Evolutionary conservation across 345 rosid genomes (phyloP), one percentile per base, ranked within the genome.

Genomic region (Citrus trifoliata): DNA sequence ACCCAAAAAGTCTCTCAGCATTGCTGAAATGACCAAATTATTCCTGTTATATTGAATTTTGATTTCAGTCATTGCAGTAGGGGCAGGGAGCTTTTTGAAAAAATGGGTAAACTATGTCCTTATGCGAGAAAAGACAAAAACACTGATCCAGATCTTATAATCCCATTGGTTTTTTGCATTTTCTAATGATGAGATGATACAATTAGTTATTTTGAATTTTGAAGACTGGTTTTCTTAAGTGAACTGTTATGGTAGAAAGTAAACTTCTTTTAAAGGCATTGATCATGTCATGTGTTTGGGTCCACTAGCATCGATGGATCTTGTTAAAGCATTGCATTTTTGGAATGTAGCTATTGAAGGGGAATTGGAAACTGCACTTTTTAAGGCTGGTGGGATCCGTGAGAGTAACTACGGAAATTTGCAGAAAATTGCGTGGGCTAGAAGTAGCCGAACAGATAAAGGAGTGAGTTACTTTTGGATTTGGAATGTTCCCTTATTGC

Each of bases 401-500:
- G 93, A 92, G 1, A 92, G 95, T 87, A 95, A 95, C 80, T 91
- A 77, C 71, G 98, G 97, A 74, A 85, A 93, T 89, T 83, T 93
- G 80, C 82, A 91, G 67, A 93, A 90, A 85, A 85, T 92, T 84
- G 92, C 89, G 7, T 92, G 98, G 99, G 92, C 93, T 21, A 88
- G 97, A 89, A 95, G 99, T 81, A 93, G 99, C 76, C 89, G 97
- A 10, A 93, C 99, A 3, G 97, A 95, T 83, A 93, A 95, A 91
- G 98, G 99, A 86, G 99, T 92, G 82, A 84, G 95, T 83, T 84
- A 56, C 48, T 70, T 22, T 2, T 30, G 59, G 7, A 27, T 67
- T 28, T 28, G 4, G 8, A 48, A 6, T 67, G 22, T 78, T 68
- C 10, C 12, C 22, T 22, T 19, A 58, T 67, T 24, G 51, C 59